Base-by-base conservation (phyloP, 2,329 filamentous ascomycete species). In the Curvularia lunata region DNA sequence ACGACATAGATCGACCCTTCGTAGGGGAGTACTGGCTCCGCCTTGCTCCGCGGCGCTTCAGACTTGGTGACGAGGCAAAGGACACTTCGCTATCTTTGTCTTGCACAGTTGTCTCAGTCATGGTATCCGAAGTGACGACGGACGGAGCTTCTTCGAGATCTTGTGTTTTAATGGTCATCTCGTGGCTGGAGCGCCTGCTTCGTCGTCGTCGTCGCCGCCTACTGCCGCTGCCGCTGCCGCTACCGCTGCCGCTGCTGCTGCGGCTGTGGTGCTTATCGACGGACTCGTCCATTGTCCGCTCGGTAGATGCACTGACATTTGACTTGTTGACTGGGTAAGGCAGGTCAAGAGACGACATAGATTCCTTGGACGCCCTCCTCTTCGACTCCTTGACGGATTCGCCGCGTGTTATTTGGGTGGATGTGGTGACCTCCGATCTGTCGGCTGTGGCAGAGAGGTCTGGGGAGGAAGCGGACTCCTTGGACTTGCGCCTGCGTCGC, bases 1-100 rank as follows among this genome's bases (percentile, higher is more conserved):
- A 72, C 9, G 71, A 75, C 62, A 68, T 74, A 18, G 65, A 62
- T 18, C 71, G 69, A 27, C 72, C 71, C 64, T 80, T 81, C 12
- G 78, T 75, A 18, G 79, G 79, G 1, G 78, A 79, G 28, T 77
- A 74, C 9, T 75, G 69, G 49, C 72, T 73, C 21, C 78, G 78
- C 57, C 62, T 71, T 47, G 75, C 74, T 42, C 75, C 73, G 32
- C 75, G 73, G 28, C 75, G 75, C 58, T 76, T 79, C 54, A 82
- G 54, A 10, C 70, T 70, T 13, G 64, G 71, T 1, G 66, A 74
- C 1, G 72, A 66, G 2, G 68, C 68, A 42, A 70, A 64, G 8
- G 71, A 69, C 9, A 64, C 50, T 49, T 72, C 60, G 13, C 57
- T 55, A 13, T 58, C 58, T 8, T 62, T 61, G 18, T 64, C 66